phyloP scores from a whole-genome alignment of 176 grass and related monocot species.

The Musa schizocarpa region DNA sequence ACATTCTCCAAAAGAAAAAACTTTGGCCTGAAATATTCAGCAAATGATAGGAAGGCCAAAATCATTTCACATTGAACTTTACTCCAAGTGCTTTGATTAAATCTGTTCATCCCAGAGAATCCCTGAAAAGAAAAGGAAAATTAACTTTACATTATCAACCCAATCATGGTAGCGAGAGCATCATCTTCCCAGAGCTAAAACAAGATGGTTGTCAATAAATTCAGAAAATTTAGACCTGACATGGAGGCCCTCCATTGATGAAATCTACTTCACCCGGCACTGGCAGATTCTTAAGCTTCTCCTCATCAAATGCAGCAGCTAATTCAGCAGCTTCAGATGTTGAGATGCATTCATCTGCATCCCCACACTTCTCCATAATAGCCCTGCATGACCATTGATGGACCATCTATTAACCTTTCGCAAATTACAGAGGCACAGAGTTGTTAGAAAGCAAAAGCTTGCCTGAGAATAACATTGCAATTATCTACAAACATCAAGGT shows the following conservation, averaged over 20 bases:
- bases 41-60: constrained; percentile 92
- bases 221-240: constrained; percentile 48
- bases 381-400: constrained; percentile 40
- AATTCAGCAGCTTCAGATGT: constrained; percentile 86
- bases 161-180: neutral
- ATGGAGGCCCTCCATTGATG: constrained; percentile 97
- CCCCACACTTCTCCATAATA: constrained; percentile 95
- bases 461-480: constrained; percentile 98
- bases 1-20: constrained; percentile 99
- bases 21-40: constrained; percentile 85
- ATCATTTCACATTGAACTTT: constrained; percentile 99
- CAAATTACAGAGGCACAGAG: neutral
- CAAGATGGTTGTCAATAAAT: neutral
- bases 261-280: constrained; percentile 94
- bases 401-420: neutral
- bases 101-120: constrained; percentile 99
- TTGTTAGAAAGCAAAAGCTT: neutral
- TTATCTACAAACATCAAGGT: constrained; percentile 84
- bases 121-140: constrained; percentile 43
- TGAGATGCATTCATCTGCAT: constrained; percentile 84
- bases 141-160: neutral
- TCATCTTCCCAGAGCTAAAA: neutral
- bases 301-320: constrained; percentile 52
- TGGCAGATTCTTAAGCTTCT: constrained; percentile 81
- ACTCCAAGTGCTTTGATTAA: constrained; percentile 95